Conservation (phyloP, 768 basidiomycete species). For the Lactarius psammicola region DNA sequence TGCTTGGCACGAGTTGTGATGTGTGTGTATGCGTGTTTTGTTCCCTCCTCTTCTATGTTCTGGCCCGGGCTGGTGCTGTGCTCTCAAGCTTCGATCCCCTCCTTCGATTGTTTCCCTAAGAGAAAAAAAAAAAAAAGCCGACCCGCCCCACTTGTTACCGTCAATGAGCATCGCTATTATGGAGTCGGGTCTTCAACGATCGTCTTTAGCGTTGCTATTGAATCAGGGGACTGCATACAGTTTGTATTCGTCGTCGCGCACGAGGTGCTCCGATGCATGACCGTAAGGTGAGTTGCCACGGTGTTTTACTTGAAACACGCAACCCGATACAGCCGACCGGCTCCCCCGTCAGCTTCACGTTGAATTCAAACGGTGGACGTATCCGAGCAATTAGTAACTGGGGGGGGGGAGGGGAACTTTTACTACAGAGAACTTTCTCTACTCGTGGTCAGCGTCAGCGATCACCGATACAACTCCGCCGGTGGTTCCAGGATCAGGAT, state of each 20-base stretch:
- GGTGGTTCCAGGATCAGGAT: slow-evolving; percentile 21
- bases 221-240: background rate
- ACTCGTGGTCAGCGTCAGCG: background rate
- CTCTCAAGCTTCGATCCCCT: background rate
- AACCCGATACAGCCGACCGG: background rate
- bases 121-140: background rate
- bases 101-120: background rate
- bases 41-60: background rate
- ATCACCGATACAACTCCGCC: slow-evolving; percentile 26
- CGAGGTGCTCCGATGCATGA: background rate
- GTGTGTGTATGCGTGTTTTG: no score
- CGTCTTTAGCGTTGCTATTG: slow-evolving; percentile 1
- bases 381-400: background rate
- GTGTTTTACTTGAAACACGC: background rate
- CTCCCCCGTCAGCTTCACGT: background rate
- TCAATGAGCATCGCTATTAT: background rate
- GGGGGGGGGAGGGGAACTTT: background rate
- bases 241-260: background rate
- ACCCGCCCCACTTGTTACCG: background rate
- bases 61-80: background rate
- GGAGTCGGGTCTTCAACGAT: background rate
- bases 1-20: no score
- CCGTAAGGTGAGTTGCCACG: background rate
- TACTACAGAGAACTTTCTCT: background rate
- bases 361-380: background rate